A percentile compares a stretch with the other conserved stretches of the same genome.
These are phyloP conservation scores for Hortaea sp. DNA, from an alignment of 2,329 filamentous ascomycete genomes.

Conservation along the genomic window DNA sequence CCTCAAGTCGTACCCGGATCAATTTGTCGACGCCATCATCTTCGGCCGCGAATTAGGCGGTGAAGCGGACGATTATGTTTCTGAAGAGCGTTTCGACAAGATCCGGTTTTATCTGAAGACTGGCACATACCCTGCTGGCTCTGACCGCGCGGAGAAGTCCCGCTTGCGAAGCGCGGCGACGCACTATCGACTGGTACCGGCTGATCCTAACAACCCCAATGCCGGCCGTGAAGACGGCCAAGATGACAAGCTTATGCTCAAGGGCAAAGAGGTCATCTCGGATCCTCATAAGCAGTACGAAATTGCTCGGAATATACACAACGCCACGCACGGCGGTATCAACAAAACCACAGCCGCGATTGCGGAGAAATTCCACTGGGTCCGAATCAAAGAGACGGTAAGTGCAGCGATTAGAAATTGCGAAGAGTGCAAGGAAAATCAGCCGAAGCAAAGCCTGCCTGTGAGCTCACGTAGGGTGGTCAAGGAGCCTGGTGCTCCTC, in stretches of 20 bases:
- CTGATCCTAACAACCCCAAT: conserved; percentile 26
- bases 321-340: conserved; percentile 74
- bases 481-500: background rate
- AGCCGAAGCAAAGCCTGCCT: conserved; percentile 15
- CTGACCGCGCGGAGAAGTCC: conserved; percentile 91
- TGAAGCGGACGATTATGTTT: conserved; percentile 72
- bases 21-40: conserved; percentile 42
- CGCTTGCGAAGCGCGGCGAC: conserved; percentile 86
- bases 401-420: conserved; percentile 91
- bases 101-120: conserved; percentile 96
- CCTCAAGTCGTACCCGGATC: conserved; percentile 36
- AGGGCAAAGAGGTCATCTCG: conserved; percentile 93
- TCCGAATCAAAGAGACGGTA: conserved; percentile 94
- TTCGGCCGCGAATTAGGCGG: conserved; percentile 51
- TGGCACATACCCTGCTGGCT: conserved; percentile 83
- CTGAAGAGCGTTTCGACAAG: conserved; percentile 96
- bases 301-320: conserved; percentile 70
- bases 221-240: conserved; percentile 23
- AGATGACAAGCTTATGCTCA: conserved; percentile 81
- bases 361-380: conserved; percentile 93
- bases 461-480: background rate
- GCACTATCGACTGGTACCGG: conserved; percentile 71
- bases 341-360: conserved; percentile 96
- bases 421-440: conserved; percentile 73
- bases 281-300: conserved; percentile 85